Base-by-base conservation (phyloP, 2,329 filamentous ascomycete species). In the Alternaria infectoria region DNA sequence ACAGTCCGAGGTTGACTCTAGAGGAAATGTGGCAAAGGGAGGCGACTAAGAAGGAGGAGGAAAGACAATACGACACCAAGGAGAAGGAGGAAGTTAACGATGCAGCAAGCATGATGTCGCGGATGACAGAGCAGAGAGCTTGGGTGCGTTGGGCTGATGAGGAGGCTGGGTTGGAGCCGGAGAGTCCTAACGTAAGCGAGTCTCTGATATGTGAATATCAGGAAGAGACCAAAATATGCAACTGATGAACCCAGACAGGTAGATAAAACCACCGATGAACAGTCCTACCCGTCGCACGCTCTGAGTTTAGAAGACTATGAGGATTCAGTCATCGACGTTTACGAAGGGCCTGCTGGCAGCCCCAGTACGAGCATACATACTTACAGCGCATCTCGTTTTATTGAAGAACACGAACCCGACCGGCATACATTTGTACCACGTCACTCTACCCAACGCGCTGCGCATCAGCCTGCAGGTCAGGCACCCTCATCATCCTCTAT, bases 21-120 rank as follows among this genome's bases (percentile, higher is more conserved):
- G 46, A 57, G 6, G 46, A 60, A 21, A 50, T 69, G 5, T 69
- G 64, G 64, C 52, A 45, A 3, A 23, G 25, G 23, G 63, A 66
- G 19, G 26, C 6, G 28, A 32, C 12, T 5, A 54, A 9, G 4
- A 23, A 1, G 5, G 13, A 4, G 17, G 23, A 19, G 13, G 6
- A 26, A 13, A 8, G 9, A 10, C 32, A 15, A 3, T 15, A 3
- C 19, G 7, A 7, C 3, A 32, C 5, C 15, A 9, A 17, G 12
- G 44, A 12, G 13, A 52, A 47, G 10, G 13, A 49, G 12, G 19
- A 36, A 6, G 19, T 15, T 3, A 21, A 45, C 21, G 49, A 51
- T 52, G 19, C 21, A 40, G 49, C 49, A 10, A 52, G 19, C 44
- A 21, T 40, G 5, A 40, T 52, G 49, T 52, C 30, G 21, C 19